Evolutionary conservation across 169 alveolate species (phyloP).

Genomic region (Miamiensis avidus): DNA sequence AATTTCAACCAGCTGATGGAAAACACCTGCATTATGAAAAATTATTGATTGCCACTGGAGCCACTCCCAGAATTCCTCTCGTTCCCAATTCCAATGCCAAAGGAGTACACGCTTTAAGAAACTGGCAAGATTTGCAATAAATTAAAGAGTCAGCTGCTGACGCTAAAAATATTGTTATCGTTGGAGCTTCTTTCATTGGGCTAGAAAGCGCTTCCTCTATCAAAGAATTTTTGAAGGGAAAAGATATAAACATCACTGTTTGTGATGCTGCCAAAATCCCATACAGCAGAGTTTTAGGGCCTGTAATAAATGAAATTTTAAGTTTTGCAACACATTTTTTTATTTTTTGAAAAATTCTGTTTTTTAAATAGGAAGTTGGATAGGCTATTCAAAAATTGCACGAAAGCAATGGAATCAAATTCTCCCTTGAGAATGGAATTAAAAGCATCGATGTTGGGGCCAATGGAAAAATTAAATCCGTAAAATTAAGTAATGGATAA

Average conservation of each 20-base stretch:
- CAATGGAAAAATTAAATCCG: slow-evolving; percentile 43
- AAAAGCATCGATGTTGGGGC: slow-evolving; percentile 33
- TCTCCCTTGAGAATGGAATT: slow-evolving; percentile 33
- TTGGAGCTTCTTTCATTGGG: slow-evolving; percentile 78
- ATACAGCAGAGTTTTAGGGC: slow-evolving; percentile 57
- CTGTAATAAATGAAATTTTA: neutral
- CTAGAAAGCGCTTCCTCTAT: slow-evolving; percentile 61
- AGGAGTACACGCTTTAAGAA: slow-evolving; percentile 52
- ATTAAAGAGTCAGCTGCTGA: slow-evolving; percentile 34
- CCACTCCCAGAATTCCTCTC: slow-evolving; percentile 45
- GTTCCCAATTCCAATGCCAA: slow-evolving; percentile 54
- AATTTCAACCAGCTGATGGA: neutral
- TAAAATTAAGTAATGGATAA: slow-evolving; percentile 54
- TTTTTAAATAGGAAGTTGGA: slow-evolving; percentile 45
- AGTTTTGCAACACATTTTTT: neutral
- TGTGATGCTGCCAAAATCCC: slow-evolving; percentile 48
- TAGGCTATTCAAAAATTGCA: slow-evolving; percentile 39
- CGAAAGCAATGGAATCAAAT: slow-evolving; percentile 55
- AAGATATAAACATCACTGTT: slow-evolving; percentile 39
- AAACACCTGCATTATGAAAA: slow-evolving; percentile 51
- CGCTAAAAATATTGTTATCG: slow-evolving; percentile 55
- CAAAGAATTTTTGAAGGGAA: slow-evolving; percentile 41
- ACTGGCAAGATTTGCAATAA: slow-evolving; percentile 36
- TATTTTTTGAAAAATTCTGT: too few species aligned
- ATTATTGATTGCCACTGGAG: slow-evolving; percentile 69